Conservation (phyloP, 495 filamentous ascomycete species). For the Neurospora sp. region DNA sequence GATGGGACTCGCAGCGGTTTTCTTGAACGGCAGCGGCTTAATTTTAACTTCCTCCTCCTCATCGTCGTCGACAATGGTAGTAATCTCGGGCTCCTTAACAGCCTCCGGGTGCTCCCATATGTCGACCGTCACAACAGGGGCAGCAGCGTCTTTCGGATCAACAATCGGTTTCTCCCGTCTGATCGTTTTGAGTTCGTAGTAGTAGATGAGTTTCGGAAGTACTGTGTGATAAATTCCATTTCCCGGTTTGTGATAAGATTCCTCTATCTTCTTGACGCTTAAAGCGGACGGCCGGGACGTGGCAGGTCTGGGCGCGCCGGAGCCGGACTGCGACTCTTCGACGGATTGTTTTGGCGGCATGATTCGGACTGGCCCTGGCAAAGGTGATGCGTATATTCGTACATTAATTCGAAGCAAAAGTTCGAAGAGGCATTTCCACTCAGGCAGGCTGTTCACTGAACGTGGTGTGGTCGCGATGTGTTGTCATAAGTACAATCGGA, state of each 20-base stretch:
- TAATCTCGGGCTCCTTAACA: not conserved
- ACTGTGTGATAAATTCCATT: not conserved
- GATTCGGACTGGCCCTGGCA: not conserved
- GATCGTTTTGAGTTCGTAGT: conserved; percentile 5
- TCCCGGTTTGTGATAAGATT: not conserved
- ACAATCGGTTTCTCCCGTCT: not conserved
- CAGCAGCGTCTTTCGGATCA: not conserved
- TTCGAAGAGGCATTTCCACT: not conserved
- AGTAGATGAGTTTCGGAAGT: not conserved
- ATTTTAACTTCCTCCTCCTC: not conserved
- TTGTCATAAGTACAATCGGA: not conserved
- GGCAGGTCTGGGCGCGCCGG: not conserved
- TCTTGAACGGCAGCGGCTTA: not conserved
- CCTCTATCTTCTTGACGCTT: not conserved
- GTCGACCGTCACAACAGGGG: not conserved
- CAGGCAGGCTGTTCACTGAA: not conserved
- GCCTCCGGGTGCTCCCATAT: not conserved
- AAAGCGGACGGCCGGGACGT: not conserved
- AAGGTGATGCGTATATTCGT: not conserved
- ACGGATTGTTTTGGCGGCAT: not conserved
- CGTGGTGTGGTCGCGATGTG: not conserved
- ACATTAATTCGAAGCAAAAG: not conserved
- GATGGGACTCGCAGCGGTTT: not conserved
- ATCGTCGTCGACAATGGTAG: not conserved
- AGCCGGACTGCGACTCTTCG: not conserved